Percentiles rank a stretch among this genome's conserved stretches.
Conservation (phyloP, 2,329 filamentous ascomycete genomes). For the Fusarium sp. region DNA sequence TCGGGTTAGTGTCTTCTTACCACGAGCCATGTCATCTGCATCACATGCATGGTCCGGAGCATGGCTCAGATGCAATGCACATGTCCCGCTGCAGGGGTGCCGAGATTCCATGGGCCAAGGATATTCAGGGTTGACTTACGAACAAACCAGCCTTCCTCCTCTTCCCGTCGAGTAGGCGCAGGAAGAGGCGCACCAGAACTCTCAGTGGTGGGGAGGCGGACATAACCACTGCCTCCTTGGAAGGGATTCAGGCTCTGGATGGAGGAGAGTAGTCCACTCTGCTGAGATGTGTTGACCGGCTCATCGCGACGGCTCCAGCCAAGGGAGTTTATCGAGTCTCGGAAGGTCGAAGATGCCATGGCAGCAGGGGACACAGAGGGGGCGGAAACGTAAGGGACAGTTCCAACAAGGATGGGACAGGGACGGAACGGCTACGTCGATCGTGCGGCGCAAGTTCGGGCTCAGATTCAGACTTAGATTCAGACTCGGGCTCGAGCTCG, state of each 20-base stretch:
- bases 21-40: slow-evolving; percentile 59
- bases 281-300: slow-evolving; percentile 77
- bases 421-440: slow-evolving; percentile 48
- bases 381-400: slow-evolving; percentile 36
- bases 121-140: slow-evolving; percentile 73
- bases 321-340: slow-evolving; percentile 93
- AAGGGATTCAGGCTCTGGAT: slow-evolving; percentile 92
- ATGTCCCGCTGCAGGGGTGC: slow-evolving; percentile 62
- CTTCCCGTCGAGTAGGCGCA: slow-evolving; percentile 85
- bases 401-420: slow-evolving; percentile 36
- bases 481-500: slow-evolving; percentile 30
- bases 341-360: slow-evolving; percentile 91
- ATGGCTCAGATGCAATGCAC: slow-evolving; percentile 58
- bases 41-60: slow-evolving; percentile 58
- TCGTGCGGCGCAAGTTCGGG: slow-evolving; percentile 44
- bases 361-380: slow-evolving; percentile 35
- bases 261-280: slow-evolving; percentile 81
- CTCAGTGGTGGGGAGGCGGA: slow-evolving; percentile 89
- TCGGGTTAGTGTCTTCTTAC: slow-evolving; percentile 54
- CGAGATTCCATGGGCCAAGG: slow-evolving; percentile 47
- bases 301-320: slow-evolving; percentile 93
- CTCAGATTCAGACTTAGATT: slow-evolving; percentile 30
- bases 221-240: slow-evolving; percentile 80
- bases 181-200: slow-evolving; percentile 86
- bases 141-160: slow-evolving; percentile 95